Evolutionary conservation across 805 yeast species (phyloP).

Genomic region (Scheffersomyces amazonensis): DNA sequence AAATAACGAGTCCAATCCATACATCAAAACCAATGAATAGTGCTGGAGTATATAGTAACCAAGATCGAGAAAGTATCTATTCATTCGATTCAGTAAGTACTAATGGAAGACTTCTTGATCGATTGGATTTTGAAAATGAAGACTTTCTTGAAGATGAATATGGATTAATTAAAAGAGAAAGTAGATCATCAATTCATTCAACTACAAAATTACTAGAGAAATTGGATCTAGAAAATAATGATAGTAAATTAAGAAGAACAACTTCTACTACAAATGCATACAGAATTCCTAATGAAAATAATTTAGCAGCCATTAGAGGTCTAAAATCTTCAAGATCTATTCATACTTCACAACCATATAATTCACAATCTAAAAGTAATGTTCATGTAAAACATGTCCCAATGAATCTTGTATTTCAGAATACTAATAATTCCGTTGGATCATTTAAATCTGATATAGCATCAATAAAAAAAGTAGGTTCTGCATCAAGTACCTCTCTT

Average conservation of each 20-base stretch:
- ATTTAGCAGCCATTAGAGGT: not conserved
- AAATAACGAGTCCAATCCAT: not conserved
- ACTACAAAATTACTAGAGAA: constrained; percentile 30
- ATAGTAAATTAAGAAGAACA: not conserved
- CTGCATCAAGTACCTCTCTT: not conserved
- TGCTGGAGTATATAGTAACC: not conserved
- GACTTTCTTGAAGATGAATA: constrained; percentile 16
- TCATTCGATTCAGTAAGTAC: constrained; percentile 44
- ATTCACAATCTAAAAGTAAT: not conserved
- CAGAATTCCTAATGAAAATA: not conserved
- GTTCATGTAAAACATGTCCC: constrained; percentile 14
- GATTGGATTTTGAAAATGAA: constrained; percentile 28
- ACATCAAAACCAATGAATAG: not conserved
- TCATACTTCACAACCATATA: not conserved
- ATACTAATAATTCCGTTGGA: constrained; percentile 19
- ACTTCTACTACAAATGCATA: not conserved
- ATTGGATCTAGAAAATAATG: constrained; percentile 16
- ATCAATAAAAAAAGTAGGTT: constrained; percentile 2
- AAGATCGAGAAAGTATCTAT: constrained; percentile 36
- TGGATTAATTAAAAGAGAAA: constrained; percentile 11
- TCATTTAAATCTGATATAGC: constrained; percentile 23
- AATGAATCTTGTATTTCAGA: constrained; percentile 16
- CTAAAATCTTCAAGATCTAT: not conserved
- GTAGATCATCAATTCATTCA: constrained; percentile 23
- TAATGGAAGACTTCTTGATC: constrained; percentile 39